Evolutionary conservation across 495 filamentous ascomycete genomes (phyloP).

Genomic region (Xylaria cubensis): DNA sequence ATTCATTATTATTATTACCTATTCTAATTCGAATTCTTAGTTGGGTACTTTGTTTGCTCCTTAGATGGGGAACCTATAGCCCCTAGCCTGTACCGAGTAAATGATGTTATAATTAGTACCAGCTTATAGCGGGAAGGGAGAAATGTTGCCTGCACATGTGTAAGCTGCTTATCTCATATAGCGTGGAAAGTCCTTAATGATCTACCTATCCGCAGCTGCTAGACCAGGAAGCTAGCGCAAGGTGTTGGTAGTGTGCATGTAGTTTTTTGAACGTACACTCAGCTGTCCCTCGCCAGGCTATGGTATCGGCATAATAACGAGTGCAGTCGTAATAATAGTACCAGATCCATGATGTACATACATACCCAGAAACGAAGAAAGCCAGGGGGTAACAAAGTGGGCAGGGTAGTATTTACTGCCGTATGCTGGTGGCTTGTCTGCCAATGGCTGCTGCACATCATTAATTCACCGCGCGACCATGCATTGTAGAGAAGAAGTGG

Average conservation of each 20-base stretch:
- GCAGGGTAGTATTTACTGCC: conserved; percentile 17
- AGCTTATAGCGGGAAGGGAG: not conserved
- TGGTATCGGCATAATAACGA: not conserved
- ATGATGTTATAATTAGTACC: conserved; percentile 21
- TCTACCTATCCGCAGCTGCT: conserved; percentile 16
- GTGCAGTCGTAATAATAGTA: conserved; percentile 7
- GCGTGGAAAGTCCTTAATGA: conserved; percentile 9
- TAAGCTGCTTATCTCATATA: conserved; percentile 3
- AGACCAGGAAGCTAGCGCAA: not conserved
- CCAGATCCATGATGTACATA: not conserved
- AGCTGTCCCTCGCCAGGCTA: not conserved
- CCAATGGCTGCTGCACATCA: conserved; percentile 27
- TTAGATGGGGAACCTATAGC: conserved; percentile 10
- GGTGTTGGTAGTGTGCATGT: not conserved
- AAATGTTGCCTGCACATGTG: conserved; percentile 7
- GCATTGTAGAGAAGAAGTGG: conserved; percentile 1
- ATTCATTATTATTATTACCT: not conserved
- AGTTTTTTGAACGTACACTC: not conserved
- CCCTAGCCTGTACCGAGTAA: conserved; percentile 8
- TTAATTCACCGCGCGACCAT: conserved; percentile 24
- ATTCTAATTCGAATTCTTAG: conserved; percentile 3
- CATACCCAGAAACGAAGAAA: not conserved
- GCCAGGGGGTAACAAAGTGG: conserved; percentile 9
- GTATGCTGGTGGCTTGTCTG: conserved; percentile 18
- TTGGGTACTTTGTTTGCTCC: conserved; percentile 10